phyloP scores from a whole-genome alignment of 352 stramenopile genomes.

The Phytophthora crassamura region DNA sequence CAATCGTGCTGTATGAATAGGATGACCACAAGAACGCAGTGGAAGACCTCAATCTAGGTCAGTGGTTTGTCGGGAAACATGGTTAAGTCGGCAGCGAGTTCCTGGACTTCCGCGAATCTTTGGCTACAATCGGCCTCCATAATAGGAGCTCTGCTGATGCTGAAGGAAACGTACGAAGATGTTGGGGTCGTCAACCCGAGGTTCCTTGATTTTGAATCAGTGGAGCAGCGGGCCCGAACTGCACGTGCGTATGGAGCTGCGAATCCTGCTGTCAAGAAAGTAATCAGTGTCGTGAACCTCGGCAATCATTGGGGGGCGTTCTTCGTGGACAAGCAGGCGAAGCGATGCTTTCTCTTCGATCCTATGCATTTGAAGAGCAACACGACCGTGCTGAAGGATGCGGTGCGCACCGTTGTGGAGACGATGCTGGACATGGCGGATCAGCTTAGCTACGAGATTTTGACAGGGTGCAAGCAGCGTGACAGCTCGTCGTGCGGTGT shows the following conservation, averaged over 20 bases:
- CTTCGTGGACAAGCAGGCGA: background rate
- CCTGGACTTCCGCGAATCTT: conserved; percentile 4
- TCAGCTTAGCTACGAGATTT: conserved; percentile 2
- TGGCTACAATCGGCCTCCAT: conserved; percentile 6
- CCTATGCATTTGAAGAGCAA: conserved; percentile 2
- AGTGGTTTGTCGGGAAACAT: conserved; percentile 3
- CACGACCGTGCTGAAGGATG: background rate
- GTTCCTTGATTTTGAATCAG: conserved; percentile 2
- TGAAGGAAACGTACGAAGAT: background rate
- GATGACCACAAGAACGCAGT: conserved; percentile 2
- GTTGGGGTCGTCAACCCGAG: background rate
- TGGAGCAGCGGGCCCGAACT: background rate
- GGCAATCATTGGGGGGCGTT: conserved; percentile 4
- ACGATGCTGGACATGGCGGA: conserved; percentile 11
- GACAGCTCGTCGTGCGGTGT: conserved; percentile 4
- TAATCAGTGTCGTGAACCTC: conserved; percentile 5
- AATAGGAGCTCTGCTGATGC: background rate
- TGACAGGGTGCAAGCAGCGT: conserved; percentile 5
- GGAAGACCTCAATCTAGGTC: background rate
- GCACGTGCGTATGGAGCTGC: background rate
- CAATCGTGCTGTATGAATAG: background rate
- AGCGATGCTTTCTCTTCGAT: conserved; percentile 3
- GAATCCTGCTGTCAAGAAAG: background rate
- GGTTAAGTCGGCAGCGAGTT: conserved; percentile 1
- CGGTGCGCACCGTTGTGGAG: background rate